A percentile compares a stretch with the other conserved stretches of the same genome.
Conservation (phyloP, 192 early-diverging fungal species). For the Backusella liffmaniae region DNA sequence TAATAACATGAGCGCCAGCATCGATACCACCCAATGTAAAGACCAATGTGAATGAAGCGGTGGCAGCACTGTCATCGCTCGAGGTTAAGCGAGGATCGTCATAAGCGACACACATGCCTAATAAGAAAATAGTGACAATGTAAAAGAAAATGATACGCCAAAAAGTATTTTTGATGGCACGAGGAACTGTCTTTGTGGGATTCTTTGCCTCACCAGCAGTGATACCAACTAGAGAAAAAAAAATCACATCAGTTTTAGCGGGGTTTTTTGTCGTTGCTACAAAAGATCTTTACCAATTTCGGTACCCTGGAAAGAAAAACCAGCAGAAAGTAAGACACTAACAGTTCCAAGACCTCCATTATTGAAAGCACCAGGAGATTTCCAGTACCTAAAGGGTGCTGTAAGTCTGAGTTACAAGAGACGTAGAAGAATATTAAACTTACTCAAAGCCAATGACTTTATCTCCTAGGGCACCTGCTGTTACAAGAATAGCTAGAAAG, state of each 20-base stretch:
- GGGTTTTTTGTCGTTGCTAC: not conserved
- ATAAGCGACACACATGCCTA: constrained; percentile 75
- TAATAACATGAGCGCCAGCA: constrained; percentile 64
- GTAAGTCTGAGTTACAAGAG: not conserved
- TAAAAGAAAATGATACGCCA: constrained; percentile 88
- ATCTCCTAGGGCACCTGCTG: constrained; percentile 54
- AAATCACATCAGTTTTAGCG: not conserved
- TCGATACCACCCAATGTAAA: constrained; percentile 55
- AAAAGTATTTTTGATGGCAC: constrained; percentile 72
- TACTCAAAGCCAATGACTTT: constrained; percentile 46
- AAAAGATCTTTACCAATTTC: constrained; percentile 53
- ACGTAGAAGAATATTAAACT: not conserved
- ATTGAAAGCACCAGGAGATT: constrained; percentile 63
- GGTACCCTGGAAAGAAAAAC: constrained; percentile 84
- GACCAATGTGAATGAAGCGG: constrained; percentile 65
- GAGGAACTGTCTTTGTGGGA: constrained; percentile 72
- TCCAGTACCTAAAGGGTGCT: constrained; percentile 52
- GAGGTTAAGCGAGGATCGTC: constrained; percentile 50
- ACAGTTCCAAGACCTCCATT: constrained; percentile 56
- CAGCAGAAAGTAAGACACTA: constrained; percentile 67
- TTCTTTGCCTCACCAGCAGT: constrained; percentile 88
- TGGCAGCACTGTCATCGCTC: constrained; percentile 39
- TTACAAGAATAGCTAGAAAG: constrained; percentile 50
- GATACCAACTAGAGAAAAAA: constrained; percentile 59
- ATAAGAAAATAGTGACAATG: constrained; percentile 72